Evolutionary conservation across 2,329 filamentous ascomycete genomes (phyloP).

Genomic region (Epichloe baconii): DNA sequence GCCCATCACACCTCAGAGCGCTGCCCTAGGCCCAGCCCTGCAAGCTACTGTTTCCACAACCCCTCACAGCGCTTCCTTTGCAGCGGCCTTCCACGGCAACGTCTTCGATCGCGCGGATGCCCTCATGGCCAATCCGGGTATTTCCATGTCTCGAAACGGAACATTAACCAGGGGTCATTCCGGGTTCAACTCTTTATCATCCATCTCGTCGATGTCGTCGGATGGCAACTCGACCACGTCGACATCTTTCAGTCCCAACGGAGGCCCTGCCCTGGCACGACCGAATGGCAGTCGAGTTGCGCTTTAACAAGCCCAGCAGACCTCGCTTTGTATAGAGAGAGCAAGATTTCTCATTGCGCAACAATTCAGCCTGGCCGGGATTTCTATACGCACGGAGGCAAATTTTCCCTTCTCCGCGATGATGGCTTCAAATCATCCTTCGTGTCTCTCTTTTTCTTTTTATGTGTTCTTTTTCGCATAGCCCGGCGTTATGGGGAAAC

Average conservation of each 20-base stretch:
- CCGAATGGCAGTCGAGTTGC: slow-evolving; percentile 26
- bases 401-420: not conserved
- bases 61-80: slow-evolving; percentile 44
- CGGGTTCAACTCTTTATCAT: slow-evolving; percentile 26
- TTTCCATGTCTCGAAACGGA: slow-evolving; percentile 42
- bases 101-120: slow-evolving; percentile 49
- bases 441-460: not conserved
- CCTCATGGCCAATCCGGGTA: slow-evolving; percentile 42
- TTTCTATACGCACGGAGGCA: not conserved
- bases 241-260: slow-evolving; percentile 19
- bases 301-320: slow-evolving; percentile 14
- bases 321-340: not conserved
- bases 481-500: slow-evolving; percentile 6
- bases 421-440: not conserved
- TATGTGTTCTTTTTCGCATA: slow-evolving; percentile 1
- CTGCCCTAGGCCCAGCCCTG: slow-evolving; percentile 76
- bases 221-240: slow-evolving; percentile 23
- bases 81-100: slow-evolving; percentile 39
- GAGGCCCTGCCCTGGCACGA: slow-evolving; percentile 18
- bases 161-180: slow-evolving; percentile 30
- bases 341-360: not conserved
- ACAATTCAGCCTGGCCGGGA: not conserved
- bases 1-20: slow-evolving; percentile 80
- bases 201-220: slow-evolving; percentile 28
- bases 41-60: slow-evolving; percentile 78